Evolutionary conservation across 2,329 filamentous ascomycete species (phyloP).

Genomic region (Pyrenophora teres): DNA sequence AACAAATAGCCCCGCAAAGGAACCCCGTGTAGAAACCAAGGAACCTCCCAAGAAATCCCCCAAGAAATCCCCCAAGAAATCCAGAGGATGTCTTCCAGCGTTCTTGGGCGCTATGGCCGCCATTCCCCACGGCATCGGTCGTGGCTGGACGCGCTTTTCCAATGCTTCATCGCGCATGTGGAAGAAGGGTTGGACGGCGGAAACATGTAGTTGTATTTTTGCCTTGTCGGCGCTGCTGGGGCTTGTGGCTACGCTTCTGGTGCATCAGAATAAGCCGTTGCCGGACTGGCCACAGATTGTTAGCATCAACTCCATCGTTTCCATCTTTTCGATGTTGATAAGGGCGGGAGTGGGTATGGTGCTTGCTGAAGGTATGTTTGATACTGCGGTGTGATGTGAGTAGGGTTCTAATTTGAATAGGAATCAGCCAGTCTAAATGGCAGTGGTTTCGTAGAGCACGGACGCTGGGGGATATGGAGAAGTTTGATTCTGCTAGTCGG

Average conservation of each 20-base stretch:
- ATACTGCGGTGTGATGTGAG: not conserved
- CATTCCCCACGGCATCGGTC: not conserved
- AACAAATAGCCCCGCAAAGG: not conserved
- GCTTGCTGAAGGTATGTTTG: conserved; percentile 13
- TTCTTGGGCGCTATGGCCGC: not conserved
- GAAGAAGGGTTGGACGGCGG: conserved; percentile 9
- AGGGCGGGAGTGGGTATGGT: conserved; percentile 10
- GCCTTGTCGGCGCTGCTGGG: conserved; percentile 8
- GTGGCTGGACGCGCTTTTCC: not conserved
- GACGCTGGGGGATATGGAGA: conserved; percentile 10
- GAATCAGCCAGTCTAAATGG: conserved; percentile 23
- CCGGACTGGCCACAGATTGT: conserved; percentile 17
- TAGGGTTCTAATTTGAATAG: not conserved
- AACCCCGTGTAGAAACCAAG: no score
- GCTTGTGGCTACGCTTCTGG: conserved; percentile 8
- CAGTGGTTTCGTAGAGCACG: conserved; percentile 11
- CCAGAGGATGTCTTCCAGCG: not conserved
- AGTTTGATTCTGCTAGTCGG: conserved; percentile 17
- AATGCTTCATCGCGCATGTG: conserved; percentile 1
- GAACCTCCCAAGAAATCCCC: not conserved
- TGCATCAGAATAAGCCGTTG: conserved; percentile 9
- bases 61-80: not conserved
- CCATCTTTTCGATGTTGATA: conserved; percentile 14
- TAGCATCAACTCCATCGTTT: conserved; percentile 15
- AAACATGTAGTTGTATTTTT: conserved; percentile 11